Percentiles rank a stretch among this genome's conserved stretches.
These are phyloP conservation scores for Nicotiana attenuata DNA, from an alignment of 257 asterid species.

Conservation along the genomic window DNA sequence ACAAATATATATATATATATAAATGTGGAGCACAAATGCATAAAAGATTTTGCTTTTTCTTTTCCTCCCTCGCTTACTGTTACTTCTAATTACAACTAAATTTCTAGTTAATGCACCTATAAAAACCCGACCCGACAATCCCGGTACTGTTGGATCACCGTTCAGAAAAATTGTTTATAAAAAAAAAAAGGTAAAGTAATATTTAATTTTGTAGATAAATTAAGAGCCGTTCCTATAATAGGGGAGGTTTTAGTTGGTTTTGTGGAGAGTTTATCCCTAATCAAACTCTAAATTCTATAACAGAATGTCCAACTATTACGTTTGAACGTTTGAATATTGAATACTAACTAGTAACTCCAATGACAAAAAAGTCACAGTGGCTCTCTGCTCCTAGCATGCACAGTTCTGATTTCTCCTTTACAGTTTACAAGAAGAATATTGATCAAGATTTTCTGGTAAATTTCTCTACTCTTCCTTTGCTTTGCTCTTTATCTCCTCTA, in stretches of 20 bases:
- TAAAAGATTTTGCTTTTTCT: too few relatives aligned
- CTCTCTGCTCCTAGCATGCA: background rate
- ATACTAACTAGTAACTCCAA: background rate
- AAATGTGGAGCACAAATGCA: too few relatives aligned
- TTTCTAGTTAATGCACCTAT: too few relatives aligned
- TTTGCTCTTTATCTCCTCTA: background rate
- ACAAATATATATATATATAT: too few relatives aligned
- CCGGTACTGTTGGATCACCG: too few relatives aligned
- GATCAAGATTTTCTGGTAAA: background rate
- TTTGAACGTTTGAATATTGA: constrained; percentile 6
- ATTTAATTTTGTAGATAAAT: background rate
- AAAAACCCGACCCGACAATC: too few relatives aligned
- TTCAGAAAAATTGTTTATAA: background rate
- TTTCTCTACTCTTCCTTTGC: background rate
- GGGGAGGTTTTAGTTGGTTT: background rate
- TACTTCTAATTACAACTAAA: too few relatives aligned
- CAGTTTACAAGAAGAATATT: background rate
- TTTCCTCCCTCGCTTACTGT: too few relatives aligned
- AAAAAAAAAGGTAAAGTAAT: background rate
- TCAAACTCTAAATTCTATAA: background rate
- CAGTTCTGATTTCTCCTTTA: background rate
- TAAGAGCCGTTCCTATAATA: background rate
- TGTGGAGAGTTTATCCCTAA: background rate
- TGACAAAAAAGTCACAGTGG: background rate
- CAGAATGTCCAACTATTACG: background rate